Evolutionary conservation across 805 yeast species (phyloP), one percentile per base, ranked within the genome.

Genomic region (Priceomyces carsonii): DNA sequence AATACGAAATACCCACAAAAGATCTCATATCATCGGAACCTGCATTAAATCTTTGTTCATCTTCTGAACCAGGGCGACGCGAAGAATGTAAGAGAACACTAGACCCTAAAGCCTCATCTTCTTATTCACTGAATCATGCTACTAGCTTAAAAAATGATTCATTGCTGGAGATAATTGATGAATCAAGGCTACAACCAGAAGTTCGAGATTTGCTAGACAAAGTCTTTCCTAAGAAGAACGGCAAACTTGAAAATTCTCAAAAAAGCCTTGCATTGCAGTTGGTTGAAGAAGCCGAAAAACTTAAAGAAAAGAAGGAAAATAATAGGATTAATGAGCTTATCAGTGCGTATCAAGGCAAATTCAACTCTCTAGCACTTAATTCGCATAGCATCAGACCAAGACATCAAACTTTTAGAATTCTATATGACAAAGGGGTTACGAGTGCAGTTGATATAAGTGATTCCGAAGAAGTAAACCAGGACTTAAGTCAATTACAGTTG

Each of bases 391-490:
- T 28, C 6, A 29, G 50, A 23, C 55, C 52, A 4, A 42, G 29
- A 29, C 33, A 48, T 36, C 48, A 48, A 30, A 33, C 37, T 9
- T 43, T 51, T 24, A 44, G 35, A 19, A 51, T 51, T 18, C 41
- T 39, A 24, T 48, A 47, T 28, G 26, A 36, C 9, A 31, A 20
- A 8, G 43, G 35, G 8, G 26, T 37, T n/a, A 15, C 35, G 3
- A 27, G 35, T 19, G n/a, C 26, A 14, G 29, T 22, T 3, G 36
- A 34, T n/a, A 16, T 40, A 18, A 18, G 31, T 23, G 46, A 43
- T 8, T 40, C 45, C 5, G 53, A 44, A 14, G 51, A 43, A 5
- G 36, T 46, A 12, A 39, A 45, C 22, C 48, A 45, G 9, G 38
- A 35, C 20, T 26, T 35, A 18, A 35, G 33, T 10, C 31, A 35